Percentiles rank a stretch among this genome's conserved stretches.
Evolutionary conservation across 2,329 filamentous ascomycete genomes (phyloP).

Genomic region (Alternaria hordeiaustralica): DNA sequence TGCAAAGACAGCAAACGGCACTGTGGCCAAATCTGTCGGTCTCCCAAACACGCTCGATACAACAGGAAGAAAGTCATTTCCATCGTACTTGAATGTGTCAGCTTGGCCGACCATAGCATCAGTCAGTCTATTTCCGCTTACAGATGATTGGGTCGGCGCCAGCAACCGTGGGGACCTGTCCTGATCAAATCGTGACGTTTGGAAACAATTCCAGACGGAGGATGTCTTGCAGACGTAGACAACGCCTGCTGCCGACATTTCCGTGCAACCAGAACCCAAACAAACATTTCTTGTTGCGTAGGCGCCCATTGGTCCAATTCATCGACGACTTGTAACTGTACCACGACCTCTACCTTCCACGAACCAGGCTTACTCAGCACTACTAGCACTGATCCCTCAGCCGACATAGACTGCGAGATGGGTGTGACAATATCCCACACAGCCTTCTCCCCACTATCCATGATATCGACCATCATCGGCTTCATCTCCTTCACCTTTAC

Average conservation of each 20-base stretch:
- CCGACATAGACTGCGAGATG: conserved; percentile 13
- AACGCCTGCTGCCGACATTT: not conserved
- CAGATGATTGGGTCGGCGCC: not conserved
- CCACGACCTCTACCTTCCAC: not conserved
- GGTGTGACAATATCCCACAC: conserved; percentile 27
- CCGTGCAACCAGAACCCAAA: not conserved
- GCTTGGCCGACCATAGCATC: not conserved
- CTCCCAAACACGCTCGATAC: not conserved
- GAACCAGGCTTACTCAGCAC: not conserved
- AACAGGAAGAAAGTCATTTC: not conserved
- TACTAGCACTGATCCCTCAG: not conserved
- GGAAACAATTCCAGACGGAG: not conserved
- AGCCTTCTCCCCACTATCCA: conserved; percentile 43
- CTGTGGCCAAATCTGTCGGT: not conserved
- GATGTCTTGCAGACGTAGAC: not conserved
- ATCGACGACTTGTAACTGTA: not conserved
- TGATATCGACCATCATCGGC: conserved; percentile 48
- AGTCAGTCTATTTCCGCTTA: not conserved
- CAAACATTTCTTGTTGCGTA: not conserved
- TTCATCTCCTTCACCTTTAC: conserved; percentile 55
- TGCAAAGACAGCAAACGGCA: not conserved
- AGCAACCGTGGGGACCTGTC: not conserved
- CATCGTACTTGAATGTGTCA: not conserved
- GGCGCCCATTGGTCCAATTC: not conserved
- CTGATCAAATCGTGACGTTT: conserved; percentile 1